Conservation (phyloP, 768 basidiomycete genomes). For the Ramaria sp. region DNA sequence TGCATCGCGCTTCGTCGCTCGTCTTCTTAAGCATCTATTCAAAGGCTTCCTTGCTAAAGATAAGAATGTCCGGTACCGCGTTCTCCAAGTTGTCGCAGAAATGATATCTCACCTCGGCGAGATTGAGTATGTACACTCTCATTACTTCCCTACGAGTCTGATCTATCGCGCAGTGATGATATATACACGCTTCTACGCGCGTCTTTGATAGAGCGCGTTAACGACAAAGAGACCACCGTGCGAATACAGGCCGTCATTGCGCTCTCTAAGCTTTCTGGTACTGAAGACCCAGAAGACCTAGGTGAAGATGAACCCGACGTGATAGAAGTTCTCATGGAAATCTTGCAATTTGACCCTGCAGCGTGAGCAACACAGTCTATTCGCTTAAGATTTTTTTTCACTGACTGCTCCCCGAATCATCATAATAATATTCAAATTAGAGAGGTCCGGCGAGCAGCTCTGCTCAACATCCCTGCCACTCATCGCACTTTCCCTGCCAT, state of each 20-base stretch:
- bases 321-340: slow-evolving; percentile 52
- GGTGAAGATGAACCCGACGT: slow-evolving; percentile 38
- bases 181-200: slow-evolving; percentile 52
- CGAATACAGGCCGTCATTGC: slow-evolving; percentile 74
- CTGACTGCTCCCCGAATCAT: too few relatives aligned
- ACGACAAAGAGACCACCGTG: slow-evolving; percentile 70
- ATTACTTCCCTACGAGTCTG: neutral
- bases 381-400: neutral
- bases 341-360: slow-evolving; percentile 61
- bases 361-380: slow-evolving; percentile 38
- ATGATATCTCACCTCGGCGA: slow-evolving; percentile 74
- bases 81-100: slow-evolving; percentile 63
- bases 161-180: slow-evolving; percentile 47
- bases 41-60: slow-evolving; percentile 79
- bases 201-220: slow-evolving; percentile 56
- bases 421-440: slow-evolving; percentile 28
- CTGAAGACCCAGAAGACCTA: slow-evolving; percentile 49
- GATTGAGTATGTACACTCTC: slow-evolving; percentile 55
- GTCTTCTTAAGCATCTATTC: slow-evolving; percentile 61
- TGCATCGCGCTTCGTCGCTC: slow-evolving; percentile 54
- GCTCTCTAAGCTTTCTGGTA: slow-evolving; percentile 62
- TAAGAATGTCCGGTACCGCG: slow-evolving; percentile 76
- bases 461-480: slow-evolving; percentile 59
- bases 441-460: slow-evolving; percentile 75
- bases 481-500: slow-evolving; percentile 48